These are phyloP conservation scores for Coprinopsis cinerea DNA, from an alignment of 768 basidiomycete species.

Conservation along the genomic window DNA sequence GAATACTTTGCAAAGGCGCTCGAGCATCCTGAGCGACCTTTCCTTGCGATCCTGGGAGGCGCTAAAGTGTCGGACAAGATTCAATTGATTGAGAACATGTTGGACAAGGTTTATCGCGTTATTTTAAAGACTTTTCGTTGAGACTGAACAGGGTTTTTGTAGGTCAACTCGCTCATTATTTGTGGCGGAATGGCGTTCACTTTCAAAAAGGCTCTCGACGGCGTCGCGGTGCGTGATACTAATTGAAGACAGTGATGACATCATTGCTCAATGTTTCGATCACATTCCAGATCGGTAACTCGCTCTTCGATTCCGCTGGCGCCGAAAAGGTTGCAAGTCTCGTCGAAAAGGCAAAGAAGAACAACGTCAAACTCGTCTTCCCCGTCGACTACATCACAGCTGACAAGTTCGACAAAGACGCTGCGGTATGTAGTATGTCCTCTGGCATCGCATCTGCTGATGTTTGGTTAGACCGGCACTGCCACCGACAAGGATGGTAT, in stretches of 20 bases:
- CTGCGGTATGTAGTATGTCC: conserved; percentile 51
- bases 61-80: conserved; percentile 99
- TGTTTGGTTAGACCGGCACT: conserved; percentile 66
- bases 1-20: conserved; percentile 98
- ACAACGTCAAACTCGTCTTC: conserved; percentile 92
- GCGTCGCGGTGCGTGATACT: conserved; percentile 50
- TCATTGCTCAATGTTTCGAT: conserved; percentile 17
- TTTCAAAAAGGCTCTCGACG: conserved; percentile 91
- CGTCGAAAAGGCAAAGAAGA: conserved; percentile 87
- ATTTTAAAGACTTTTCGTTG: not conserved
- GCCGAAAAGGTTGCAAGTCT: conserved; percentile 78
- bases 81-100: conserved; percentile 96
- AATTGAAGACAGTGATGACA: conserved; percentile 8
- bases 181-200: conserved; percentile 99
- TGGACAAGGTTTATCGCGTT: conserved; percentile 73
- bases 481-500: conserved; percentile 87
- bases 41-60: conserved; percentile 97
- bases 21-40: conserved; percentile 89
- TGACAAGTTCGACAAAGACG: conserved; percentile 93
- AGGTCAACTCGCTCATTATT: conserved; percentile 95
- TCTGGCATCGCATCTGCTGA: not conserved
- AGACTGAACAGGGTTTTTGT: not conserved
- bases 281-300: conserved; percentile 74
- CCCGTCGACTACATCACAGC: conserved; percentile 92
- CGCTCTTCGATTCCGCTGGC: conserved; percentile 88